Evolutionary conservation across 345 rosid genomes (phyloP).

Genomic region (Bruguiera parviflora): DNA sequence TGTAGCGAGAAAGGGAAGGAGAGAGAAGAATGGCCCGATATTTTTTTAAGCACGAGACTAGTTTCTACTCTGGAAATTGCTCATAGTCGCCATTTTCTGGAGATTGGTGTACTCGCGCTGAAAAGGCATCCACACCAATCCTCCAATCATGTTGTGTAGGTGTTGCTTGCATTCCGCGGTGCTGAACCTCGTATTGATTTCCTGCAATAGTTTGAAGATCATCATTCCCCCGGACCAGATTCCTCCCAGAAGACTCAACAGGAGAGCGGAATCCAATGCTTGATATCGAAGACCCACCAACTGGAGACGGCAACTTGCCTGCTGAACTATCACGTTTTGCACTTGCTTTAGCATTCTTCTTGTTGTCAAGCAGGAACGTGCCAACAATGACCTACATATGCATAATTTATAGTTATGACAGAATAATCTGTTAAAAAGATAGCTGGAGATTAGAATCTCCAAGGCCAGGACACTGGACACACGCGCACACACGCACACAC

Average conservation of each 20-base stretch:
- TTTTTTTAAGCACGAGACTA: constrained; percentile 2
- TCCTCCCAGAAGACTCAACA: constrained; percentile 47
- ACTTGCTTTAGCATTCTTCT: constrained; percentile 34
- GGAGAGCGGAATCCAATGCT: constrained; percentile 43
- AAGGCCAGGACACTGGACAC: no score
- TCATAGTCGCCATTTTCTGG: constrained; percentile 66
- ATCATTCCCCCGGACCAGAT: constrained; percentile 38
- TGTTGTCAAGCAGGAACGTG: constrained; percentile 51
- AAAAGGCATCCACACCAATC: constrained; percentile 36
- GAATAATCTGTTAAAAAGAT: neutral
- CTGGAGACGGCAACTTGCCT: constrained; percentile 50
- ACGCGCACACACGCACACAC: neutral
- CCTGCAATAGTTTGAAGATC: constrained; percentile 45
- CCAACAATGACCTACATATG: constrained; percentile 62
- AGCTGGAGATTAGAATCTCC: neutral
- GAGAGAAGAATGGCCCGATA: constrained; percentile 1
- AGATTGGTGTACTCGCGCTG: constrained; percentile 42
- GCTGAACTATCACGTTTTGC: constrained; percentile 48
- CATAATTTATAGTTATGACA: neutral
- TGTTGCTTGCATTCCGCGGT: constrained; percentile 41
- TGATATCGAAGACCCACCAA: constrained; percentile 42
- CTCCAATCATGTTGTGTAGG: constrained; percentile 55
- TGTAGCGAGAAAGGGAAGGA: neutral
- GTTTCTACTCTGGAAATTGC: constrained; percentile 40
- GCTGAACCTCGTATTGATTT: constrained; percentile 52